Evolutionary conservation across 2,329 filamentous ascomycete genomes (phyloP), one percentile per base, ranked within the genome.

Genomic region (Clarireedia paspali): DNA sequence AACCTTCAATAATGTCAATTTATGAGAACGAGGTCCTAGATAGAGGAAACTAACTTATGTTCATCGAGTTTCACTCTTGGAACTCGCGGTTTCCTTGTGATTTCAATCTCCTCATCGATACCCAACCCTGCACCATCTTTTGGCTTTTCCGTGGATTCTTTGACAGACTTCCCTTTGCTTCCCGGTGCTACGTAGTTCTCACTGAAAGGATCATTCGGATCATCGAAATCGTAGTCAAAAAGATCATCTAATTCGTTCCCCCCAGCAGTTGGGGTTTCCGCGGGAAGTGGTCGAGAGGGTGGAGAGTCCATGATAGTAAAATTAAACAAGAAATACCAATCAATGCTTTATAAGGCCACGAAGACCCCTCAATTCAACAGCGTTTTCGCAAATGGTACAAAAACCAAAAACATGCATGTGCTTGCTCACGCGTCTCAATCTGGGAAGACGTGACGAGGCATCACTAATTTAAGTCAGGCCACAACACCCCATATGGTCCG

Each of bases 31-130:
- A 54, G 27, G 7, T 57, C 7, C 17, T 24, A 4, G 47, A 1
- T 54, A 49, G 30, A 17, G 24, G 44, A 6, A 36, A 55, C 65
- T 52, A 68, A 90, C 86, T 84, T 82, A 9, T 81, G 75, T 64
- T 96, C 90, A 67, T 99, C 91, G 26, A 99, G 79, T 70, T 96
- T 99, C 4, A 92, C 87, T 55, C 84, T 78, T 1, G 91, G 89
- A 59, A 84, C 80, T 38, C 84, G 80, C 64, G 87, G 87, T 72
- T 89, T 96, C 42, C 81, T 63, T 17, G 63, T 82, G 4, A 96
- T 79, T 55, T 89, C 85, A 53, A 99, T 81, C 65, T 95, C 89
- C 67, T 95, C 84, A 62, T 97, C 91, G 56, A 96, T 83, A 47
- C 91, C 91, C 2, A 95, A 73, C 0, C 77, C 77, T 7, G 75